Base-by-base conservation (phyloP, 2,329 filamentous ascomycete species). In the Aspergillus sp. region DNA sequence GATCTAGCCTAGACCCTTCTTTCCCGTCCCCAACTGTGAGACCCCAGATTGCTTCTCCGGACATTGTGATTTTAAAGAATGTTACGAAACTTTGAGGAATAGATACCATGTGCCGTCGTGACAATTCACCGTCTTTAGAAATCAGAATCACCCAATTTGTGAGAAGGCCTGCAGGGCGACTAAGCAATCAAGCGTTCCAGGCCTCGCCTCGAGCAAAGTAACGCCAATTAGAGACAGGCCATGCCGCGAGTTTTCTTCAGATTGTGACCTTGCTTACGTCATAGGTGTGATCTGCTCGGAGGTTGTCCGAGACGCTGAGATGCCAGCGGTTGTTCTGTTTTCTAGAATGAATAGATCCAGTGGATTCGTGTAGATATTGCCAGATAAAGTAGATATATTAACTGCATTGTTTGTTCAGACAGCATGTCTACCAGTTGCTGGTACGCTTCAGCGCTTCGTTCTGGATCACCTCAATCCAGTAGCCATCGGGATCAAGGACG, bases 401-500 rank as follows among this genome's bases (percentile, higher is more conserved):
- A 28, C 6, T 28, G 25, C 25, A 28, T 28, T 28, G 25, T 28
- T 28, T 28, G 25, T 28, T 28, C 25, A 28, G 25, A 2, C 2
- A 7, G 25, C 25, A 28, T 28, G 6, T 28, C 25, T 47, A 79
- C 77, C 76, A 78, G 66, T 81, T 74, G 66, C 71, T 71, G 61
- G 74, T 77, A 57, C 74, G 77, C 72, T 81, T 81, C 59, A 80
- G 64, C 3, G 67, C 67, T 69, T 82, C 75, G 71, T 96, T 96
- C 81, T 96, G 92, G 54, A 97, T 81, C 38, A 89, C 78, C 74
- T 88, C 86, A 62, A 81, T 85, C 91, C 91, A 96, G 80, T 96
- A 96, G 53, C 85, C 87, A 78, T 97, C 93, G 0, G 93, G 93
- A 69, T 94, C 94, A 52, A 97, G 82, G 51, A 98, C 80, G 74